Base-by-base conservation (phyloP, 2,329 filamentous ascomycete genomes). In the Tricladium varicosporioides region DNA sequence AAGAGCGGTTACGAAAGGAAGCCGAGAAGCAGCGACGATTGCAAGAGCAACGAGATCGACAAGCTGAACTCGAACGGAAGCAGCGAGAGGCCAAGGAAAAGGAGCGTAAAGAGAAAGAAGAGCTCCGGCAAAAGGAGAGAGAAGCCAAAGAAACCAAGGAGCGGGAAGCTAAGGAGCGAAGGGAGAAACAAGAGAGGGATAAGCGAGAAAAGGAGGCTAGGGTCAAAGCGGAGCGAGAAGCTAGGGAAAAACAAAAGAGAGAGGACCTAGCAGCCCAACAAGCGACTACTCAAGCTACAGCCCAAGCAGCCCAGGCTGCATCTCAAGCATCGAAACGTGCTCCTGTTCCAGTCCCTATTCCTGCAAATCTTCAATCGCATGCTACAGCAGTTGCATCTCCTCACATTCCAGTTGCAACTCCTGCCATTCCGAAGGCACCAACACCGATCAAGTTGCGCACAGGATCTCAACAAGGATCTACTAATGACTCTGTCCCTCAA, bases 1-100 rank as follows among this genome's bases (percentile, higher is more conserved):
- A 97, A 67, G 92, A 96, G 66, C 87, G 87, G 51, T 77, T 87
- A 57, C 84, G 86, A 55, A 96, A 92, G 72, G 93, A 97, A 70
- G 87, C 88, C 3, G 93, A 97, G 67, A 89, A 88, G 69, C 83
- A 87, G 70, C 87, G 86, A 60, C 85, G 89, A 49, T 77, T 88
- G 54, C 87, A 91, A 68, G 92, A 97, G 69, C 91, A 95, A 71
- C 86, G 90, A 63, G 91, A 96, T 66, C 85, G 87, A 63, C 90
- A 95, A 68, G 88, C 88, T 27, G 92, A 97, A 71, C 80, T 84
- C 58, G 93, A 97, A 71, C 87, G 91, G 57, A 96, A 92, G 72
- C 83, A 84, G 50, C 88, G 86, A 47, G 90, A 94, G 71, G 83
- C 85, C 46, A 91, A 89, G 69, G 89, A 92, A 61, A 83, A 83